Conservation (phyloP, 1,284 basidiomycete genomes). For the Paramarasmius palmivorus region DNA sequence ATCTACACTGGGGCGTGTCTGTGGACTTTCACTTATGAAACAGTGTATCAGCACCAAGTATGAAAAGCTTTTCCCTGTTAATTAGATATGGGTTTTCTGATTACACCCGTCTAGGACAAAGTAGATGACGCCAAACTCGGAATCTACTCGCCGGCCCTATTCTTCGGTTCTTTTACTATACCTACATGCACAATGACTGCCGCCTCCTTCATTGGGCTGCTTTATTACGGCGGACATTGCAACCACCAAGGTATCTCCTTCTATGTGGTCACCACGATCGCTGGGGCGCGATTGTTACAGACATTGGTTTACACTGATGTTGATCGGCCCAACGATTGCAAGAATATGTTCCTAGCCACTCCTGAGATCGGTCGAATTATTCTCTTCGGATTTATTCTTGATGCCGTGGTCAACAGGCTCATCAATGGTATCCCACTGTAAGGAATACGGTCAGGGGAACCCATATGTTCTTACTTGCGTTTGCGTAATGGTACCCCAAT, state of each 20-base stretch:
- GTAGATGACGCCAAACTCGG: slow-evolving; percentile 26
- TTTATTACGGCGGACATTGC: slow-evolving; percentile 21
- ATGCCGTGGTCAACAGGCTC: slow-evolving; percentile 4
- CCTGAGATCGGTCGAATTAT: slow-evolving; percentile 22
- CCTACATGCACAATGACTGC: slow-evolving; percentile 23
- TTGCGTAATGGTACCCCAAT: no score
- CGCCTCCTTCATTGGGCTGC: slow-evolving; percentile 20
- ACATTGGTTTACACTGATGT: slow-evolving; percentile 18
- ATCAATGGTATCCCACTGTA: no score
- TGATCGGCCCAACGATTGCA: slow-evolving; percentile 20
- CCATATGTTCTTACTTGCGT: no score
- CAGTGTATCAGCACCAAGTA: slow-evolving; percentile 30
- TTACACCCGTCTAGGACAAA: slow-evolving; percentile 22
- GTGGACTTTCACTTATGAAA: slow-evolving; percentile 33
- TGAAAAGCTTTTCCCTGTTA: background rate
- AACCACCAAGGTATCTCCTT: slow-evolving; percentile 24
- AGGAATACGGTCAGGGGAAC: no score
- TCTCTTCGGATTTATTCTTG: slow-evolving; percentile 17
- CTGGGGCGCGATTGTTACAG: slow-evolving; percentile 13
- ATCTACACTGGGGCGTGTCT: slow-evolving; percentile 27
- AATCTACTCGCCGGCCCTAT: slow-evolving; percentile 24
- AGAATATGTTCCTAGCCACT: slow-evolving; percentile 19
- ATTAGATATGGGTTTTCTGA: background rate
- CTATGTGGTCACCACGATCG: slow-evolving; percentile 17
- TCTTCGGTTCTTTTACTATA: slow-evolving; percentile 23